A percentile compares a stretch with the other conserved stretches of the same genome.
phyloP scores from a whole-genome alignment of 768 basidiomycete species.

The Leccinum longicurvipes region DNA sequence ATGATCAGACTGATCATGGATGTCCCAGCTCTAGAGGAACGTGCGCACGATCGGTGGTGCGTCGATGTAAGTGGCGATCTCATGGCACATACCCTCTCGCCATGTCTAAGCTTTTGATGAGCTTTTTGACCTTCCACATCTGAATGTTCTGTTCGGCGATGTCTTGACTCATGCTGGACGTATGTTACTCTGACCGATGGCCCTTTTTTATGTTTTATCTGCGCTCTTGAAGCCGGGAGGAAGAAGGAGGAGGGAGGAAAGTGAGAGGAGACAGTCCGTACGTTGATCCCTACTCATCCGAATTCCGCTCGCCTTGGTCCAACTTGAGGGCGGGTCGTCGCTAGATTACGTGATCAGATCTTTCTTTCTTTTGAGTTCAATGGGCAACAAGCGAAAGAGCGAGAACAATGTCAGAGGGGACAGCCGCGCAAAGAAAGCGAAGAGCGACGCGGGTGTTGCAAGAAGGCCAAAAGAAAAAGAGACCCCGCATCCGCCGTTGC shows the following conservation, averaged over 20 bases:
- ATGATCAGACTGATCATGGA: constrained; percentile 99
- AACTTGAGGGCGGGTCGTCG: constrained; percentile 22
- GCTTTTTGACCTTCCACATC: constrained; percentile 99
- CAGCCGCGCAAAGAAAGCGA: constrained; percentile 15
- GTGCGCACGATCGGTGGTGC: constrained; percentile 21
- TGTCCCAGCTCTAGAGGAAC: constrained; percentile 72
- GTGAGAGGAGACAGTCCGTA: background rate
- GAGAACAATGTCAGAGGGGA: constrained; percentile 3
- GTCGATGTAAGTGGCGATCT: background rate
- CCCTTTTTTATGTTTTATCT: constrained; percentile 13
- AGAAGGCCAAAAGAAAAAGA: constrained; percentile 3
- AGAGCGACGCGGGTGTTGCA: constrained; percentile 4
- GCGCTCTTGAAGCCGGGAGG: constrained; percentile 19
- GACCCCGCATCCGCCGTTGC: background rate
- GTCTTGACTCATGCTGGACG: constrained; percentile 74
- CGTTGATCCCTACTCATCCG: constrained; percentile 8
- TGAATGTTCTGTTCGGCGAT: constrained; percentile 92
- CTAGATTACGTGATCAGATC: constrained; percentile 9
- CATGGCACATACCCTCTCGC: constrained; percentile 46
- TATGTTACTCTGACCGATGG: constrained; percentile 8
- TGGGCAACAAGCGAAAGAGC: constrained; percentile 25
- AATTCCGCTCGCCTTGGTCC: constrained; percentile 11
- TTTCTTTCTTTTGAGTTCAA: background rate
- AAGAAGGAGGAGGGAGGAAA: constrained; percentile 12
- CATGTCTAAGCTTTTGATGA: constrained; percentile 95